A percentile compares a stretch with the other conserved stretches of the same genome.
These are phyloP conservation scores for Brachypodium distachyon DNA, from an alignment of 202 grass and related monocot genomes.

Conservation along the genomic window DNA sequence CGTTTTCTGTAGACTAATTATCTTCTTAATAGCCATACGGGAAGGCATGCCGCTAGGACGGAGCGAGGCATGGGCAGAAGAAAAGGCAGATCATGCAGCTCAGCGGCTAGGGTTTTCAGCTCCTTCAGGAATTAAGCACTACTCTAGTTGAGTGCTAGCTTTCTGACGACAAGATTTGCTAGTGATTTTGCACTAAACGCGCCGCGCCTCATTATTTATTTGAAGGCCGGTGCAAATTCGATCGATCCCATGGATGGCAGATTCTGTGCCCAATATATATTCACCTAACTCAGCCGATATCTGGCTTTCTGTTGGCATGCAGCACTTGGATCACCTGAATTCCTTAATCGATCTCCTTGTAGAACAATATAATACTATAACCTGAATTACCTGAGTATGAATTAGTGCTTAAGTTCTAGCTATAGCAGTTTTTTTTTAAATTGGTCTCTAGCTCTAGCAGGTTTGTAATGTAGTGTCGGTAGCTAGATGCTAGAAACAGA, in stretches of 20 bases:
- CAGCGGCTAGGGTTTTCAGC: neutral
- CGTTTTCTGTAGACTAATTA: neutral
- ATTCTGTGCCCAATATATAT: neutral
- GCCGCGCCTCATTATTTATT: neutral
- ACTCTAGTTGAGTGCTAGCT: no score
- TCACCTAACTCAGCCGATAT: neutral
- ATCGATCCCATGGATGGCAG: neutral
- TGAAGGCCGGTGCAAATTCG: neutral
- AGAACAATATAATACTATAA: neutral
- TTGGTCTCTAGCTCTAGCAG: no score
- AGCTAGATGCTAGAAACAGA: no score
- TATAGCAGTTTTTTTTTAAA: no score
- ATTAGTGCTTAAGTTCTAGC: neutral
- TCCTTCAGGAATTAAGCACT: no score
- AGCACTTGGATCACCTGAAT: neutral
- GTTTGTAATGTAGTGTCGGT: neutral
- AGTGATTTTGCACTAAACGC: neutral
- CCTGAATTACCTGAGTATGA: neutral
- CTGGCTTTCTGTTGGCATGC: neutral
- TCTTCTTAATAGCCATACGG: neutral
- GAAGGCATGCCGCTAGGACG: neutral
- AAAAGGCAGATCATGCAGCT: neutral
- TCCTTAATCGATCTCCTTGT: neutral
- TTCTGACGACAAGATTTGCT: neutral
- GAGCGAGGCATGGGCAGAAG: neutral